Evolutionary conservation across 164 flowering plant genomes (phyloP).

Genomic region (Cinnamomum micranthum): DNA sequence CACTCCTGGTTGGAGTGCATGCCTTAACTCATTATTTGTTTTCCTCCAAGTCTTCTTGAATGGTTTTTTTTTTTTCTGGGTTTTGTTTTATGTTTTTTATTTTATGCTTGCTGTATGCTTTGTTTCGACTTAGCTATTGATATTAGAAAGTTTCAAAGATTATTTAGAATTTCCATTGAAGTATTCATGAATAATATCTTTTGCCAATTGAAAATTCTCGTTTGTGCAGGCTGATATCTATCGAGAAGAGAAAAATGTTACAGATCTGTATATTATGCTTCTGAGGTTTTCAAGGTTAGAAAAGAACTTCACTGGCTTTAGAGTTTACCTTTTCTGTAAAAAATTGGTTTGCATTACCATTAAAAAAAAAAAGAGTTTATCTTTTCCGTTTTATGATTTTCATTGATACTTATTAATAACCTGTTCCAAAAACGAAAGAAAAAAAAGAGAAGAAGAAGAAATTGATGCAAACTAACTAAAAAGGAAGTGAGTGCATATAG

Average conservation of each 20-base stretch:
- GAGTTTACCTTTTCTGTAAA: not conserved
- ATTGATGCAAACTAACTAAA: too few species aligned
- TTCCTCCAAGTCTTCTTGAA: too few species aligned
- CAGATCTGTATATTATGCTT: conserved; percentile 86
- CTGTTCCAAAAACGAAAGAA: too few species aligned
- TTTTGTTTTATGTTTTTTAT: too few species aligned
- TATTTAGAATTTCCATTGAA: not conserved
- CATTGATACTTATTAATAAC: too few species aligned
- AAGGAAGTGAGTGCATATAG: too few species aligned
- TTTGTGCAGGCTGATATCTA: conserved; percentile 77
- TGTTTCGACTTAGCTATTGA: not conserved
- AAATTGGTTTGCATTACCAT: too few species aligned
- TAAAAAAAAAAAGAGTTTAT: not conserved
- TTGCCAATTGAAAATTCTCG: not conserved
- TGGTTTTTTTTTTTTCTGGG: too few species aligned
- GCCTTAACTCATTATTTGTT: too few species aligned
- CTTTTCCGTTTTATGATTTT: too few species aligned
- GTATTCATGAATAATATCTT: not conserved
- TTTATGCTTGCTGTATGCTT: not conserved
- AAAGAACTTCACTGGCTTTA: conserved; percentile 1
- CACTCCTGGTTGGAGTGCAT: too few species aligned
- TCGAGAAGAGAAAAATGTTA: conserved; percentile 69
- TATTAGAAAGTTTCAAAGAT: not conserved
- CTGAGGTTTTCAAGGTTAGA: conserved; percentile 87
- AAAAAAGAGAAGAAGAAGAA: too few species aligned